phyloP scores from a whole-genome alignment of 108 stramenopile species.

The Discostella stelligeroides region DNA sequence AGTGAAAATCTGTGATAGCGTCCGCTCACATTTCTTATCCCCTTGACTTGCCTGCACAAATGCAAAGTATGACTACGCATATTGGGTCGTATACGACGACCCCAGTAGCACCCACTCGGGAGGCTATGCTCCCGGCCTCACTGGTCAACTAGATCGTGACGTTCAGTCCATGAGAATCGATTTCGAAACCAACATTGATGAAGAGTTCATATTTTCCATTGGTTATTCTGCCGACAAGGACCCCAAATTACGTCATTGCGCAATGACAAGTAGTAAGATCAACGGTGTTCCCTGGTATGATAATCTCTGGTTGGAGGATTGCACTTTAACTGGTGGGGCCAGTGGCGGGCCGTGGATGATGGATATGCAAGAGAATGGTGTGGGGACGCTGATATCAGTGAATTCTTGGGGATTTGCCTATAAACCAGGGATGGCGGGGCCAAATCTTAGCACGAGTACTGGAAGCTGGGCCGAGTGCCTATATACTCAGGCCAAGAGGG shows the following conservation, averaged over 20 bases:
- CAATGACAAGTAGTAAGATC: slow-evolving; percentile 6
- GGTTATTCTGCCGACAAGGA: slow-evolving; percentile 37
- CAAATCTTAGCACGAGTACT: slow-evolving; percentile 21
- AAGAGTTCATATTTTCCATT: slow-evolving; percentile 15
- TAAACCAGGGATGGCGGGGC: slow-evolving; percentile 30
- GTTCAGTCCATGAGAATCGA: slow-evolving; percentile 15
- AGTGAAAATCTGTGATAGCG: no score
- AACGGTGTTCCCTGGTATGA: slow-evolving; percentile 23
- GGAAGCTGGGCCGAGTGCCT: slow-evolving; percentile 36
- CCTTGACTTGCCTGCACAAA: background rate
- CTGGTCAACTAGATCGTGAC: slow-evolving; percentile 25
- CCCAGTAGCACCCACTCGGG: slow-evolving; percentile 10
- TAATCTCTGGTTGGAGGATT: slow-evolving; percentile 24
- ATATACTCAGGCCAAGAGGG: slow-evolving; percentile 20
- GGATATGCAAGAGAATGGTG: slow-evolving; percentile 16
- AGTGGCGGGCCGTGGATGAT: slow-evolving; percentile 26
- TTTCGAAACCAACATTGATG: slow-evolving; percentile 9
- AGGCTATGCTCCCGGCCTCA: slow-evolving; percentile 16
- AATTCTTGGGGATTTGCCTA: slow-evolving; percentile 39
- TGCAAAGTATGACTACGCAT: slow-evolving; percentile 31
- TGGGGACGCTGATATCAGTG: slow-evolving; percentile 25
- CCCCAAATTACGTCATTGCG: slow-evolving; percentile 26
- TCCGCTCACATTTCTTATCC: no score
- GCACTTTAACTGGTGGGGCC: slow-evolving; percentile 29
- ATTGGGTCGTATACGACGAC: slow-evolving; percentile 20